Percentiles rank a stretch among this genome's conserved stretches.
Conservation (phyloP, 805 yeast genomes). For the Grigorovia humatica region DNA sequence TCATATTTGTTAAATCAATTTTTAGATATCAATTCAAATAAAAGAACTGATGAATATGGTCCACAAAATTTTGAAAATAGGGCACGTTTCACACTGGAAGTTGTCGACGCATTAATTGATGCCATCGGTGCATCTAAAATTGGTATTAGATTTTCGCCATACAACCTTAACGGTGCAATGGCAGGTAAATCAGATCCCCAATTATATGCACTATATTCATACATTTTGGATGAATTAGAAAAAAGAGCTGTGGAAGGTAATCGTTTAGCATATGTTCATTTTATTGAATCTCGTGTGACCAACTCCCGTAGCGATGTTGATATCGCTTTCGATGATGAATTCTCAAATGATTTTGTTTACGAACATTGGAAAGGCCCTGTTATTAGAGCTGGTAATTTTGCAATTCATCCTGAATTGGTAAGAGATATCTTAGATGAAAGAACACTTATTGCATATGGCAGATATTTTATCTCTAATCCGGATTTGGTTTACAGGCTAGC, state of each 20-base stretch:
- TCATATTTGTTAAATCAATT: conserved; percentile 53
- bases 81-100: conserved; percentile 35
- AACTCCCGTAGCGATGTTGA: conserved; percentile 10
- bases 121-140: conserved; percentile 42
- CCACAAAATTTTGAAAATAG: conserved; percentile 39
- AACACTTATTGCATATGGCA: conserved; percentile 37
- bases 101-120: conserved; percentile 40
- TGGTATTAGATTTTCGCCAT: conserved; percentile 39
- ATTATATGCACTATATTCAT: conserved; percentile 31
- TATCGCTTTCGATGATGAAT: conserved; percentile 12
- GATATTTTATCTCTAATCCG: conserved; percentile 45
- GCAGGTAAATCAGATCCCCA: conserved; percentile 29
- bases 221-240: conserved; percentile 34
- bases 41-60: conserved; percentile 44
- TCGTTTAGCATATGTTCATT: conserved; percentile 33
- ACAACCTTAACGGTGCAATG: conserved; percentile 31
- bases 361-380: conserved; percentile 36
- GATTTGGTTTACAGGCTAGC: conserved; percentile 39
- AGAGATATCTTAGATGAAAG: conserved; percentile 17
- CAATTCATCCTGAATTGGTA: conserved; percentile 13
- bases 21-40: conserved; percentile 35
- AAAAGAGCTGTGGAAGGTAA: conserved; percentile 28
- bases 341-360: conserved; percentile 27
- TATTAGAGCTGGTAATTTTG: conserved; percentile 31
- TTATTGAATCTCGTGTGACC: conserved; percentile 38